phyloP scores from a whole-genome alignment of 352 stramenopile genomes.

The Achlya hypogyna region DNA sequence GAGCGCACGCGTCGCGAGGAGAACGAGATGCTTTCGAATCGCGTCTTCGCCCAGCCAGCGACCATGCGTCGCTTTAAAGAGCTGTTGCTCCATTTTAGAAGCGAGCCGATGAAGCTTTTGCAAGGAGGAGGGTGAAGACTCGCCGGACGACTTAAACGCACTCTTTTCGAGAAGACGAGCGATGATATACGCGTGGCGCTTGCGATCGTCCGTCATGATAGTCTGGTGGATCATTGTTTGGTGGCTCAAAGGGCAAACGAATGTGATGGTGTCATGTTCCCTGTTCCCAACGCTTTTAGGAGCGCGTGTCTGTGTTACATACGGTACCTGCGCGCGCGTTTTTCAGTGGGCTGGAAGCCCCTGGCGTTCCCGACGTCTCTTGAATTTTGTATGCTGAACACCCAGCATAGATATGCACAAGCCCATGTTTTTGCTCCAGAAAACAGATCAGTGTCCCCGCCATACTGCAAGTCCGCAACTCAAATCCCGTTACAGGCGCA shows the following conservation, averaged over 20 bases:
- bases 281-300: background rate
- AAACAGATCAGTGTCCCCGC: too few relatives aligned
- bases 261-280: background rate
- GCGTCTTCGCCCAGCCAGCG: background rate
- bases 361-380: too few relatives aligned
- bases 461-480: too few relatives aligned
- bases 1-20: background rate
- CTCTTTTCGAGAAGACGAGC: background rate
- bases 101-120: background rate
- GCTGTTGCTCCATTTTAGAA: background rate
- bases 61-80: background rate
- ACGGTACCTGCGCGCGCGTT: too few relatives aligned
- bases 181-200: slow-evolving; percentile 1
- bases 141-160: background rate
- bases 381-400: too few relatives aligned
- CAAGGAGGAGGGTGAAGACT: background rate
- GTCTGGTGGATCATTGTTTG: background rate
- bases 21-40: background rate
- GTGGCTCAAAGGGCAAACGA: background rate
- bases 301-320: too few relatives aligned
- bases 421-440: too few relatives aligned
- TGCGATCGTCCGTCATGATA: background rate
- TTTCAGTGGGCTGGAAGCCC: too few relatives aligned
- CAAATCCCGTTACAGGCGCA: too few relatives aligned
- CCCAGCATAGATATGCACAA: too few relatives aligned